Base-by-base conservation (phyloP, 1,139 yeast genomes). In the Diutina scorzettiae region DNA sequence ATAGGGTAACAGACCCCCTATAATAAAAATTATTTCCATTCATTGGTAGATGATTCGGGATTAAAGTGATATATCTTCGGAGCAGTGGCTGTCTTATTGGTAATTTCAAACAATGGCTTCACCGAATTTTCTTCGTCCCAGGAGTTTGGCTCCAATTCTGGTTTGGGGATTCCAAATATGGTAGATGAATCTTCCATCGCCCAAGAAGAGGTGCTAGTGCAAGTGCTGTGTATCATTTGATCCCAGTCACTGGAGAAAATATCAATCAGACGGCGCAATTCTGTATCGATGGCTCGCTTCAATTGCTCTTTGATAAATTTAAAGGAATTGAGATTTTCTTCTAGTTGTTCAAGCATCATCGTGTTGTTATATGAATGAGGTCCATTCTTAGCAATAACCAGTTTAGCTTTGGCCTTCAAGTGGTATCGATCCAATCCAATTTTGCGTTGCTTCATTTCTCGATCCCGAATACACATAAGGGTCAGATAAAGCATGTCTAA, bases 361-460 rank as follows among this genome's bases (percentile, higher is more conserved):
- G 39, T 34, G 39, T 21, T 34, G 20, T 34, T 23, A n/a, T 23
- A 34, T 9, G 28, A 23, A n/a, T 34, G 19, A 28, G 39, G 39
- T 7, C 39, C 39, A 23, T 34, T 34, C 17, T 23, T 23, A 12
- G 25, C 25, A 18, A 23, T 14, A 17, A 23, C 39, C 4, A n/a
- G 28, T 8, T 34, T 34, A 11, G 27, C 28, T 16, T 34, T 28
- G 7, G 12, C 17, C 14, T n/a, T n/a, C 28, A 34, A 20, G 18
- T 21, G 27, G 24, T 34, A 34, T 8, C 39, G 24, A 16, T 34
- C 39, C 7, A 14, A 14, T 5, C 39, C 39, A n/a, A 34, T 7
- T 23, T 19, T 23, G 1, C 39, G 27, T 16, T 34, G 39, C 19
- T 34, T 34, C 27, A 34, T 12, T 14, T 34, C 39, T 14, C 39